Evolutionary conservation across 345 rosid species (phyloP).

Genomic region (Hirschfeldia incana): DNA sequence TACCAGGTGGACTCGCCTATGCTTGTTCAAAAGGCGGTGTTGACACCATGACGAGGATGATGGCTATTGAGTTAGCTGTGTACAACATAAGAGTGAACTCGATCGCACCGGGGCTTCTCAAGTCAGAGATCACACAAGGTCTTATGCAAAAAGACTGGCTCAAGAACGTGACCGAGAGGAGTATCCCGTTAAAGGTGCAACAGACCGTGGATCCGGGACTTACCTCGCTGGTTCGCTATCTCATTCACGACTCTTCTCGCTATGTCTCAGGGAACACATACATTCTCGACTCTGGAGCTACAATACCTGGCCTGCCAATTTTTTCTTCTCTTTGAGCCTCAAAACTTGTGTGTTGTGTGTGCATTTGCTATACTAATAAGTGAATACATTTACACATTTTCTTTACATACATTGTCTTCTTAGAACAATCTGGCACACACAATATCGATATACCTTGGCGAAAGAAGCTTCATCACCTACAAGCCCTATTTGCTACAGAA

Average conservation of each 20-base stretch:
- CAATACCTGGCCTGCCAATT: not conserved
- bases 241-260: not conserved
- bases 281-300: not conserved
- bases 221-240: not conserved
- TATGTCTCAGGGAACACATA: not conserved
- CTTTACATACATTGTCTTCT: constrained; percentile 18
- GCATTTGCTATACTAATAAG: constrained; percentile 4
- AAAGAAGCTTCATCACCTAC: constrained; percentile 36
- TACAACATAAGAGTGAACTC: not conserved
- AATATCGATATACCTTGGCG: constrained; percentile 35
- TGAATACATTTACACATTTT: constrained; percentile 27
- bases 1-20: not conserved
- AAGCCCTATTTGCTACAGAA: constrained; percentile 21
- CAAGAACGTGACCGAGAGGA: not conserved
- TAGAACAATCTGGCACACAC: not conserved
- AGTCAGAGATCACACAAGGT: not conserved
- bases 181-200: not conserved
- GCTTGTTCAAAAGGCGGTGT: not conserved
- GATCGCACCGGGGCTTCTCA: not conserved
- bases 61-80: not conserved
- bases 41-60: not conserved
- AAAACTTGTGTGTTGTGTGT: not conserved
- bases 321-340: not conserved
- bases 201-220: not conserved
- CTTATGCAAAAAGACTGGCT: not conserved